These are phyloP conservation scores for Colletotrichum tabaci DNA, from an alignment of 2,329 filamentous ascomycete genomes.

Conservation along the genomic window DNA sequence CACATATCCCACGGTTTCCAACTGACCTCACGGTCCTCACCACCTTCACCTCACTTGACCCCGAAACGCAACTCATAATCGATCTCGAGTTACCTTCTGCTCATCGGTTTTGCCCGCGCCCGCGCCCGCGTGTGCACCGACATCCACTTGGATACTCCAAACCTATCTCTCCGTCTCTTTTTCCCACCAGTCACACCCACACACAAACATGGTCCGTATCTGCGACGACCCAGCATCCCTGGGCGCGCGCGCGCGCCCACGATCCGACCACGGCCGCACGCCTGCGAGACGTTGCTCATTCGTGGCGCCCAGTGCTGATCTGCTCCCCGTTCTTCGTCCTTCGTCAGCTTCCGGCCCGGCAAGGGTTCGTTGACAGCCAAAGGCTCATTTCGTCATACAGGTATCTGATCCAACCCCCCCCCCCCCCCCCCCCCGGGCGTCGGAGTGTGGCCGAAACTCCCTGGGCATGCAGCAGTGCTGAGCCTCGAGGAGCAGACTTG, in stretches of 20 bases:
- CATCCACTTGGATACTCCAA: conserved; percentile 12
- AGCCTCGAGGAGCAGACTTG: conserved; percentile 23
- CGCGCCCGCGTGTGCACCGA: neutral
- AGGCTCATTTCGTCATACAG: conserved; percentile 25
- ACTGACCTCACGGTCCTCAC: conserved; percentile 15
- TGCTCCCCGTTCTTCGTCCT: neutral
- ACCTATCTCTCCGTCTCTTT: neutral
- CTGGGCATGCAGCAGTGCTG: conserved; percentile 25
- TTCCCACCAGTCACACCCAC: conserved; percentile 8
- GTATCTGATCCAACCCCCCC: conserved; percentile 22
- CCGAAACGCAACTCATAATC: neutral
- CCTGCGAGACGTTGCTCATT: conserved; percentile 3
- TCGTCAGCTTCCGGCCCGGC: neutral
- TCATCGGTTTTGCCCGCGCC: neutral
- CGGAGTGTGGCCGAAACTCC: conserved; percentile 36
- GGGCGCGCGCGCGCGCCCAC: neutral
- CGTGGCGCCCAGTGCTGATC: neutral
- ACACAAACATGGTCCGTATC: conserved; percentile 4
- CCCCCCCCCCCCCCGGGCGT: conserved; percentile 37
- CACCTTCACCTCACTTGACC: conserved; percentile 12
- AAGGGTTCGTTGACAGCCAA: conserved; percentile 1
- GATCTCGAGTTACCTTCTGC: conserved; percentile 8
- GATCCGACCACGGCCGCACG: conserved; percentile 3
- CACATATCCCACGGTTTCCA: conserved; percentile 23
- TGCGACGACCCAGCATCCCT: conserved; percentile 15